Evolutionary conservation across 257 asterid genomes (phyloP), one percentile per base, ranked within the genome.

Genomic region (Knoxia roxburghii): DNA sequence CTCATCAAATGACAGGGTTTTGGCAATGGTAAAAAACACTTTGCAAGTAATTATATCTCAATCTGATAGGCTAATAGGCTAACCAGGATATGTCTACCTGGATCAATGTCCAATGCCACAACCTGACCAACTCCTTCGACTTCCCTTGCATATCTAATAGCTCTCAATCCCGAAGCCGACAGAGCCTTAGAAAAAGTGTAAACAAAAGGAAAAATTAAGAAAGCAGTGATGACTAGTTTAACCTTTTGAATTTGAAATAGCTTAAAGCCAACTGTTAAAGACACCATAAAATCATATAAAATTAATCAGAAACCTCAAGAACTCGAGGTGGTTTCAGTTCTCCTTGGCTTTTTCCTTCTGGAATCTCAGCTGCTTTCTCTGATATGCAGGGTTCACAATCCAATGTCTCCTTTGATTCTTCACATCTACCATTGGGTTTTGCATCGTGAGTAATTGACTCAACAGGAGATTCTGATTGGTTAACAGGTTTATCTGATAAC

Each of bases 91-190:
- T 43, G 70, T 18, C 35, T 83, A 86, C 98, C 96, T 82, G 81
- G 76, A 73, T 94, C 99, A 77, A 90, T 88, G 81, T 90, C 99
- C 74, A 88, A 64, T 74, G 99, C 97, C 76, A 88, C 92, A 76
- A 94, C 99, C 80, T 90, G 88, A 64, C 89, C 90, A 68, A 94
- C 84, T 71, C 91, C 97, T 73, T 94, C 96, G 4, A 88, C 76
- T 84, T 94, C 99, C 54, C 92, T 95, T 9, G 97, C 99, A 81
- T 90, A 90, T 80, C 99, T 86, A 51, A 94, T 71, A 72, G 99
- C 90, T 78, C 99, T 84, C 71, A 94, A 88, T 39, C 99, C 99
- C 57, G 99, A 94, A 74, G 99, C 99, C 15, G 97, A 90, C 71
- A 94, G 70, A 30, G 99, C 99, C 99, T 94, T 69, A n/a, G 63